These are phyloP conservation scores for Triglochin maritima DNA, from an alignment of 106 monocot genomes.

Conservation along the genomic window DNA sequence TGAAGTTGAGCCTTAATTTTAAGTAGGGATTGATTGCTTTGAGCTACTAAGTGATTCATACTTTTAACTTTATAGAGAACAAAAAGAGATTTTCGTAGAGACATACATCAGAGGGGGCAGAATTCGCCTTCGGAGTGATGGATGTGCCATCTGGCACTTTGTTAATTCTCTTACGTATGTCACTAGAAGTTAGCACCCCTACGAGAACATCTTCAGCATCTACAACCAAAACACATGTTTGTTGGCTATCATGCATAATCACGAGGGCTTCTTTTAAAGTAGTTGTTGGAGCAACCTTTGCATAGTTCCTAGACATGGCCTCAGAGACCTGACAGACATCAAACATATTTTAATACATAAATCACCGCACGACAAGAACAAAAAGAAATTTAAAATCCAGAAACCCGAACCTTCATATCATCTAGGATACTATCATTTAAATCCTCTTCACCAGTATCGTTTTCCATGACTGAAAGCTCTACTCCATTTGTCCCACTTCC, in stretches of 20 bases:
- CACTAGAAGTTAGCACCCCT: conserved; percentile 80
- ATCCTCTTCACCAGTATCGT: conserved; percentile 20
- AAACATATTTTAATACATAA: background rate
- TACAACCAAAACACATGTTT: conserved; percentile 75
- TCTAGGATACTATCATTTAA: conserved; percentile 59
- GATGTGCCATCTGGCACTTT: conserved; percentile 15
- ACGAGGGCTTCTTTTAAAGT: conserved; percentile 45
- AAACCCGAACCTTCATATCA: conserved; percentile 62
- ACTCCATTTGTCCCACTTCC: conserved; percentile 29
- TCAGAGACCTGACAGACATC: conserved; percentile 64
- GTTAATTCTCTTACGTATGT: conserved; percentile 48
- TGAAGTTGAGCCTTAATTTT: too few relatives aligned
- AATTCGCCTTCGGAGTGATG: conserved; percentile 19
- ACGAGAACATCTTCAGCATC: conserved; percentile 82
- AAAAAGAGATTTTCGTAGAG: background rate
- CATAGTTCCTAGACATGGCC: conserved; percentile 66
- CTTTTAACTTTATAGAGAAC: background rate
- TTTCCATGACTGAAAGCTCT: conserved; percentile 53
- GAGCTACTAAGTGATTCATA: background rate
- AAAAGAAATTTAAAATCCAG: background rate
- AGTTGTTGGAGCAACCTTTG: conserved; percentile 43
- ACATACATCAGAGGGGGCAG: conserved; percentile 41
- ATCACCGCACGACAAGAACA: too few relatives aligned
- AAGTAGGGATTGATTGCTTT: background rate
- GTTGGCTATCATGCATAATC: conserved; percentile 70